These are phyloP conservation scores for Neurospora tetrasperma DNA, from an alignment of 495 filamentous ascomycete genomes.

Conservation along the genomic window DNA sequence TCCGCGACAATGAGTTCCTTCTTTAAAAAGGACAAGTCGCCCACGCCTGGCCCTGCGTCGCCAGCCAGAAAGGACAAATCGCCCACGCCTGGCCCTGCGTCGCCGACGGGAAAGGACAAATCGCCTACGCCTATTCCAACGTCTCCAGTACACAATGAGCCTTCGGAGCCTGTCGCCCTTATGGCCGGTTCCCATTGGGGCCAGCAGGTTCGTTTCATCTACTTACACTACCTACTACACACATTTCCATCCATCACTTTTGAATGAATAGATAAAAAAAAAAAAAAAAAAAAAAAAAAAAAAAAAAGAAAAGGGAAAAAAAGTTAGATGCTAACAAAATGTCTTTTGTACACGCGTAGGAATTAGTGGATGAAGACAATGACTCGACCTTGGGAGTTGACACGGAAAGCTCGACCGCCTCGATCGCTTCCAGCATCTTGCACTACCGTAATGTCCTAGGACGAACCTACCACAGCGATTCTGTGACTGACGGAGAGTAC, in stretches of 20 bases:
- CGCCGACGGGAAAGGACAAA: background rate
- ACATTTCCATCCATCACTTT: too few species aligned
- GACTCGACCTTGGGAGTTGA: background rate
- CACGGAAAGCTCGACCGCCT: slow-evolving; percentile 5
- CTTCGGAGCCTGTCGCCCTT: background rate
- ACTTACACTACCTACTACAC: too few species aligned
- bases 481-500: slow-evolving; percentile 12
- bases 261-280: too few species aligned
- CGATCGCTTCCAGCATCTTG: slow-evolving; percentile 27
- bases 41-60: background rate
- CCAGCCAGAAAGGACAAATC: background rate
- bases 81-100: background rate
- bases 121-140: background rate
- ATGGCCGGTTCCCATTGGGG: background rate
- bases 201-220: background rate
- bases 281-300: too few species aligned
- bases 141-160: background rate
- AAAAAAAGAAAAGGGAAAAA: too few species aligned
- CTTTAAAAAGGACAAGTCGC: background rate
- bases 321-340: background rate
- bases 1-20: background rate
- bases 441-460: slow-evolving; percentile 24
- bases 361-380: background rate
- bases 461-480: slow-evolving; percentile 20
- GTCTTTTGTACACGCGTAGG: background rate